These are phyloP conservation scores for Tylopilus sp. DNA, from an alignment of 768 basidiomycete species.

Conservation along the genomic window DNA sequence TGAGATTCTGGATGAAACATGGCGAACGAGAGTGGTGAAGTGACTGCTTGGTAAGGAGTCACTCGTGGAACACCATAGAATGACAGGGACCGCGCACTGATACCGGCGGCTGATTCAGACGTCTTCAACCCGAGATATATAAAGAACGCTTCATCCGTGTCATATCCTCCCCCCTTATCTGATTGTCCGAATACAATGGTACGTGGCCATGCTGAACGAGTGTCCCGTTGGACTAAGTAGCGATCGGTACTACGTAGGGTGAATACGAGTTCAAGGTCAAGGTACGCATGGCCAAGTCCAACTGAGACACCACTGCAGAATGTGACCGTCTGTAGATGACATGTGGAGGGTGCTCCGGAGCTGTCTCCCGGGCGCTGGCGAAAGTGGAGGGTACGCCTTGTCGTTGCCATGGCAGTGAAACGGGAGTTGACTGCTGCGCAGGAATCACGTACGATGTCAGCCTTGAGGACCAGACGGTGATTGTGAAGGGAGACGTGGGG, in stretches of 20 bases:
- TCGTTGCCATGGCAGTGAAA: background rate
- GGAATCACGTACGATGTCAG: slow-evolving; percentile 49
- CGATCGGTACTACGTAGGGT: slow-evolving; percentile 5
- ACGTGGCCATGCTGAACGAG: background rate
- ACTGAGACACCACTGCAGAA: background rate
- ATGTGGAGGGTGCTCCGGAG: slow-evolving; percentile 83
- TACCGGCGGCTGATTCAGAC: background rate
- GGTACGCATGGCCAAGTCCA: slow-evolving; percentile 37
- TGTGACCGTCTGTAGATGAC: slow-evolving; percentile 59
- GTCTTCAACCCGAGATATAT: background rate
- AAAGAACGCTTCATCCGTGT: background rate
- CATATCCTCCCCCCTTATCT: background rate
- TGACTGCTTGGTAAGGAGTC: too few species aligned
- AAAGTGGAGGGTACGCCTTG: slow-evolving; percentile 45
- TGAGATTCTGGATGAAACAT: slow-evolving; percentile 11
- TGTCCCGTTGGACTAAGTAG: background rate
- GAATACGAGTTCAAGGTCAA: slow-evolving; percentile 81
- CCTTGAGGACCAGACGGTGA: slow-evolving; percentile 69
- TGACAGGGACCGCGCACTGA: background rate
- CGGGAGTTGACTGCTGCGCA: background rate
- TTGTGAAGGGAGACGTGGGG: slow-evolving; percentile 55
- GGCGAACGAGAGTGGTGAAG: too few species aligned
- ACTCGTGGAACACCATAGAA: too few species aligned
- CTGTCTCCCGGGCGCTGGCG: slow-evolving; percentile 68
- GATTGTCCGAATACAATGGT: slow-evolving; percentile 21